Evolutionary conservation across 805 yeast genomes (phyloP), one percentile per base, ranked within the genome.

Genomic region (Ogataea paradorogensis): DNA sequence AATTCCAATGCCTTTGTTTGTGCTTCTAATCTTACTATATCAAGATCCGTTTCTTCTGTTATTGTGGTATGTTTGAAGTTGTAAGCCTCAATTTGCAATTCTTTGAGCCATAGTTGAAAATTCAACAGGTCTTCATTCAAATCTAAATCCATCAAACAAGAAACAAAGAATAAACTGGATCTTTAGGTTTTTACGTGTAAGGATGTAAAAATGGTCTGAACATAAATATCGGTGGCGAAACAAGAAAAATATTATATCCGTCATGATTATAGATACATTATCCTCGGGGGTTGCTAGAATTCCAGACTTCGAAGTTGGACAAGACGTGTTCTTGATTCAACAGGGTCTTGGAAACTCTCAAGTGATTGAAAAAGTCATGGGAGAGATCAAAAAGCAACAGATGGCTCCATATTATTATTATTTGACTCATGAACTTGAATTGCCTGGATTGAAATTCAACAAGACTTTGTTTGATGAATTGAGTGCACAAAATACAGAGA

Each of bases 231-330:
- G 38, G 42, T 33, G 37, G 42, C 38, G 30, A 33, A 39, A 30
- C 20, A 33, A 38, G 20, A 38, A 28, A 15, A 23, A 23, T 23
- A 23, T 16, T 21, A n/a, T 16, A 30, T 18, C 26, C 27, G 44
- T n/a, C 38, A 56, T 52, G 60, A 42, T 51, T 7, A 63, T 64
- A 59, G 71, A 66, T 44, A 69, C 62, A 20, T 59, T 60, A 36
- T 70, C 66, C 18, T 68, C 78, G 30, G 81, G 73, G 45, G 65
- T 74, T 24, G 70, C 76, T 28, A 73, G 76, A 52, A 76, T 87
- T 20, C 98, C 98, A 21, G 89, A 90, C 60, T 83, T 84, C 65
- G 73, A 71, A 51, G 75, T 90, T 27, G 82, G 95, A n/a, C 90
- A 88, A 57, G 70, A 76, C 41, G 85, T 90, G 27, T 91, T 84